Evolutionary conservation across 208 protist species (phyloP), one percentile per base, ranked within the genome.

Genomic region (Leishmania arabica): DNA sequence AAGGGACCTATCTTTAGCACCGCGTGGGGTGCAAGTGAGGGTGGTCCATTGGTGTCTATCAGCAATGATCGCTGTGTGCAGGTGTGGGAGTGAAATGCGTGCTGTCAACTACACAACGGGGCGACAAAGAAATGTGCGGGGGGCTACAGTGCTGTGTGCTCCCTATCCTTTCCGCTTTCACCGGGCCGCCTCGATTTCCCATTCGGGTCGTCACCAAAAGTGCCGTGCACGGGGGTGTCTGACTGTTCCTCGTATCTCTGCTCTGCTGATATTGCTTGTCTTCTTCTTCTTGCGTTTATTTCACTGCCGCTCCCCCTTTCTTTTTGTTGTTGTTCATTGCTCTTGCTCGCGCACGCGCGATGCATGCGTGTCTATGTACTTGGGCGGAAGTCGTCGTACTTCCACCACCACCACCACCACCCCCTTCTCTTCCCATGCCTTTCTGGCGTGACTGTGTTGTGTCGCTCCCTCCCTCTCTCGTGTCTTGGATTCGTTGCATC

Each of bases 1-100:
- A 86, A 81, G 56, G 79, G 75, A 2, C 80, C 83, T 8, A 84
- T 93, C 42, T 86, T 86, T 19, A 86, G 84, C 62, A 83, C 86
- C 8, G 81, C 84, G 21, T 93, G 90, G 90, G 82, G 82, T 37
- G 34, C 80, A 2, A 80, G 68, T 24, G 85, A 84, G n/a, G 71
- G 75, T 0, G 78, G 81, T 2, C 84, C 85, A 31, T 64, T 89
- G 0, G 80, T 87, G 5, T 87, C 84, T 0, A 84, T 87, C 75
- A 83, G 84, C 70, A 66, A 86, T 31, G 82, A 86, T 8, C 74
- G 45, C 72, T 75, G 78, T 40, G 82, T 86, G 51, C 54, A 80
- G 82, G 82, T 86, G 54, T 86, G 82, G 82, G 82, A 86, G 51
- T 86, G 58, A 79, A 68, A n/a, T 19, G 31, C 31, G n/a, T 21